phyloP scores from a whole-genome alignment of 371 early-diverging fungal species.

The Rhizomucor pusillus region DNA sequence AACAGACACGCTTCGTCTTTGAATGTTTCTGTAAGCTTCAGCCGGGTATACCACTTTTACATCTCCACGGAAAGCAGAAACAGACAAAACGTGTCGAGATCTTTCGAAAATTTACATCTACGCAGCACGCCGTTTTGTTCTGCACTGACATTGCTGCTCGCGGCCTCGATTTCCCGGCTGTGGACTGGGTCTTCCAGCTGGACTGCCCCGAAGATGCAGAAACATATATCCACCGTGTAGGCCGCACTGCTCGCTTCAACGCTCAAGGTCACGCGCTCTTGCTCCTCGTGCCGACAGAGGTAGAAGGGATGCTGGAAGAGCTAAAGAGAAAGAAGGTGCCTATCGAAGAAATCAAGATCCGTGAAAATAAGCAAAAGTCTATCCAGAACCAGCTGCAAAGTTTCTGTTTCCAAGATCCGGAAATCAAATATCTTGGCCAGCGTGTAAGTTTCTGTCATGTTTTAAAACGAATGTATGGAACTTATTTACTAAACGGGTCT shows the following conservation, averaged over 20 bases:
- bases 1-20: constrained; percentile 77
- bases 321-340: constrained; percentile 78
- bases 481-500: background rate
- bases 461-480: background rate
- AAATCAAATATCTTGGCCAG: constrained; percentile 94
- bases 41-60: constrained; percentile 88
- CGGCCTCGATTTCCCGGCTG: constrained; percentile 98
- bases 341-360: constrained; percentile 82
- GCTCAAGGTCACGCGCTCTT: constrained; percentile 84
- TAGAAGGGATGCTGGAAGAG: constrained; percentile 74
- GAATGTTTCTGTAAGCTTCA: constrained; percentile 94
- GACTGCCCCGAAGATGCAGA: constrained; percentile 97
- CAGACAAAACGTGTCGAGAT: constrained; percentile 91
- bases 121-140: constrained; percentile 76
- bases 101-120: constrained; percentile 80
- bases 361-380: constrained; percentile 71
- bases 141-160: constrained; percentile 97
- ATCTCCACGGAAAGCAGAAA: constrained; percentile 95
- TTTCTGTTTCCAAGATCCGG: constrained; percentile 90
- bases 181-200: constrained; percentile 97
- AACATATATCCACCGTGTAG: constrained; percentile 98
- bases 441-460: constrained; percentile 44
- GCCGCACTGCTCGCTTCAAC: constrained; percentile 96
- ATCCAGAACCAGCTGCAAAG: constrained; percentile 82
- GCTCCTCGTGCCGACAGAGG: constrained; percentile 86